A percentile compares a stretch with the other conserved stretches of the same genome.
Conservation (phyloP, 345 rosid genomes). For the Nephelium lappaceum region DNA sequence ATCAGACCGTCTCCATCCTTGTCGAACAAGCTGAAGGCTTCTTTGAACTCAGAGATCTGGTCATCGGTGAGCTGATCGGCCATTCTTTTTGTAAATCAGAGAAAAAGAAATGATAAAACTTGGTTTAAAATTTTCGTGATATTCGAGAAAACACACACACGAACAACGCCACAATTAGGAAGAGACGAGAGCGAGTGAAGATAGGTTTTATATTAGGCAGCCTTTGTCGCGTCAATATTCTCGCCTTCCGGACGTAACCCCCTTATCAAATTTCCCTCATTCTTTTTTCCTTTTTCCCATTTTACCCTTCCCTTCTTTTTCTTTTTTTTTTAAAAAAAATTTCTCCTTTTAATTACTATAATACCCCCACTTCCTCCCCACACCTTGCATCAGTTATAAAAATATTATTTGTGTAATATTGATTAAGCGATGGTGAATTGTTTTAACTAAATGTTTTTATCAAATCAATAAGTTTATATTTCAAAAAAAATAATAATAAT, state of each 20-base stretch:
- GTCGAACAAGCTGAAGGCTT: conserved; percentile 80
- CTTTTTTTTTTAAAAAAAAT: too few species aligned
- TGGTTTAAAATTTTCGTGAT: not conserved
- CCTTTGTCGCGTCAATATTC: not conserved
- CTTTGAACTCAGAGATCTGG: conserved; percentile 87
- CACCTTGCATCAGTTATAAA: too few species aligned
- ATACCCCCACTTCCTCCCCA: not conserved
- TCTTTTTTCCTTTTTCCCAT: not conserved
- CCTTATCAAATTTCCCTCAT: conserved; percentile 19
- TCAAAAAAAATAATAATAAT: too few species aligned
- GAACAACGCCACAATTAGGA: not conserved
- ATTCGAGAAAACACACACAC: not conserved
- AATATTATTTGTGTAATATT: too few species aligned
- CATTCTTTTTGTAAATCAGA: conserved; percentile 34
- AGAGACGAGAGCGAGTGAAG: not conserved
- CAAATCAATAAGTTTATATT: too few species aligned
- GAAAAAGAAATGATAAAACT: not conserved
- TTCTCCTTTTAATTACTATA: not conserved
- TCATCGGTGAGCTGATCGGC: conserved; percentile 86
- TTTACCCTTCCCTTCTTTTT: not conserved
- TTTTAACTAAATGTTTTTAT: too few species aligned
- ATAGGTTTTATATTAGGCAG: conserved; percentile 9
- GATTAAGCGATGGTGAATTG: too few species aligned
- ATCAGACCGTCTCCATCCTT: conserved; percentile 84
- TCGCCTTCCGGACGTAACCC: conserved; percentile 6